Evolutionary conservation across 2,329 filamentous ascomycete genomes (phyloP), one percentile per base, ranked within the genome.

Genomic region (Calonectria pteridis): DNA sequence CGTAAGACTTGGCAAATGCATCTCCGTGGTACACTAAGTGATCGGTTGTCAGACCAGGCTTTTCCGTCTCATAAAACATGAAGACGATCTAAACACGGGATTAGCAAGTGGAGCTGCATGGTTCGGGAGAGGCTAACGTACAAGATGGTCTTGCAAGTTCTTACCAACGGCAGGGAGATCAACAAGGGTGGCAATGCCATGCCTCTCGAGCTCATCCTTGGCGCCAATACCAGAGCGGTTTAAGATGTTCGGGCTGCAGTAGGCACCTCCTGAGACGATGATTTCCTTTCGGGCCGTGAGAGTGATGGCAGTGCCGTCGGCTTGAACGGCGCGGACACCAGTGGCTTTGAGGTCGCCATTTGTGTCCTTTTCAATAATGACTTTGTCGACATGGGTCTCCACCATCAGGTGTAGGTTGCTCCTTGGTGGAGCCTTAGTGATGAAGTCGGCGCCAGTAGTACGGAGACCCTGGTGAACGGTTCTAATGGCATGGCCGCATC

Each of bases 61-160:
- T 84, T 16, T 85, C 86, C 3, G 90, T 88, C 82, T 92, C 89
- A 80, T 93, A 93, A 81, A 90, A 93, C 68, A 90, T 89, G 80
- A 92, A 91, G 59, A 88, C 85, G 31, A 89, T 89, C 85, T 88
- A 31, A 31, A 40, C 23, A 29, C 13, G 55, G 50, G 10, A 33
- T 62, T 64, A 70, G 59, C 18, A 23, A 23, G 28, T 49, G 33
- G 46, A 16, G 26, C 11, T 16, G 18, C n/a, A 11, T 20, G 13
- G n/a, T 46, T 14, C n/a, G 62, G 20, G 40, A 40, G 23, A 40
- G 55, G 26, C 20, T 33, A 43, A 40, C 59, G 33, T 43, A 63
- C 66, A 16, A 80, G 29, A 35, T 90, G 88, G 75, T 89, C 88
- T 79, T 88, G 85, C 2, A 89, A 82, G 66, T 89, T 89, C 78